Evolutionary conservation across 352 stramenopile genomes (phyloP).

Genomic region (Phytopythium mirpurense): DNA sequence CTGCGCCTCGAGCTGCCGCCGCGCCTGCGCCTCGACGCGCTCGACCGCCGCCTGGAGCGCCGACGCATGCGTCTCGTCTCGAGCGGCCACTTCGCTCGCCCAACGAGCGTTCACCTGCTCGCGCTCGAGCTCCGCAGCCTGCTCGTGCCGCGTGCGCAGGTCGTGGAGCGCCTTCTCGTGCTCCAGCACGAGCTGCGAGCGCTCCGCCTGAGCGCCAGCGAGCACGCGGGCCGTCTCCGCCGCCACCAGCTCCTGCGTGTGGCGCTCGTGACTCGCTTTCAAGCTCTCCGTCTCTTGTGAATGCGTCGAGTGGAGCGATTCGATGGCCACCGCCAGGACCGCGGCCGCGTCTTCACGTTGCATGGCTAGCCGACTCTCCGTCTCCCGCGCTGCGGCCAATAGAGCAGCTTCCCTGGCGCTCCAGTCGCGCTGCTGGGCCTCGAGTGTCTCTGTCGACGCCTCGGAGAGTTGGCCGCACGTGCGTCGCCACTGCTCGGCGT

Average conservation of each 20-base stretch:
- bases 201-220: background rate
- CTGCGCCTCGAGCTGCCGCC: constrained; percentile 27
- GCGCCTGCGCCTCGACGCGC: constrained; percentile 26
- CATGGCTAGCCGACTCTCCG: background rate
- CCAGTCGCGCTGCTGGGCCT: background rate
- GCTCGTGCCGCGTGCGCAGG: constrained; percentile 8
- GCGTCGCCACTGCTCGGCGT: background rate
- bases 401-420: background rate
- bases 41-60: constrained; percentile 26
- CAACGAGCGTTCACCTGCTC: constrained; percentile 20
- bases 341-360: background rate
- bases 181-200: background rate
- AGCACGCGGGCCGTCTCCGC: background rate
- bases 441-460: background rate
- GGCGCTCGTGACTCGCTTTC: background rate
- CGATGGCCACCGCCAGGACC: background rate
- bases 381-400: background rate
- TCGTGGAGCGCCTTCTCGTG: constrained; percentile 1
- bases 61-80: constrained; percentile 23
- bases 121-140: constrained; percentile 24
- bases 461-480: background rate
- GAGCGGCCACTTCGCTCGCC: constrained; percentile 25
- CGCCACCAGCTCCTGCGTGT: background rate
- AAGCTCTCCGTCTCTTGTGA: background rate
- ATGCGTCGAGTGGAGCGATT: background rate